Evolutionary conservation across 2,329 filamentous ascomycete genomes (phyloP).

Genomic region (Alternaria ethzedia): DNA sequence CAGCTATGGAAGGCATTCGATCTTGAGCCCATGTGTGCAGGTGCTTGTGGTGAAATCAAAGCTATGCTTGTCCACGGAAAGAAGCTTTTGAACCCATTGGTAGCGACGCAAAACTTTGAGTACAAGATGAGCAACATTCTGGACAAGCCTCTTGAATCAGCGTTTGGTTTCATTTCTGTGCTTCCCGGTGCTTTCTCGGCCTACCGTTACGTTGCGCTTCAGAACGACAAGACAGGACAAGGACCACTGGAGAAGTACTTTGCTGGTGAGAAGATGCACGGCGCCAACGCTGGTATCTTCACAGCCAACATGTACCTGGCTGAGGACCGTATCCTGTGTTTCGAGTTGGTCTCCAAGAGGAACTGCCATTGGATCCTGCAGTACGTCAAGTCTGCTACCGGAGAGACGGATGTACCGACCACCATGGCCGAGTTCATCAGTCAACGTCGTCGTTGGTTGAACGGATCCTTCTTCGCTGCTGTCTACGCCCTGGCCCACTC

Average conservation of each 20-base stretch:
- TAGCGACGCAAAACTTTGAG: slow-evolving; percentile 98
- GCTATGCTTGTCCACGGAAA: slow-evolving; percentile 91
- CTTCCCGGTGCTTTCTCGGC: slow-evolving; percentile 98
- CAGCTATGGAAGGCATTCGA: slow-evolving; percentile 99
- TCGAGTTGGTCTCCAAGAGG: slow-evolving; percentile 95
- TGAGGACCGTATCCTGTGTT: slow-evolving; percentile 98
- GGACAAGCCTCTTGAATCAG: slow-evolving; percentile 95
- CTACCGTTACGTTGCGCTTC: slow-evolving; percentile 90
- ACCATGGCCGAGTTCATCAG: slow-evolving; percentile 93
- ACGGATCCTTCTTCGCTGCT: slow-evolving; percentile 97
- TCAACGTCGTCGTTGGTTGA: slow-evolving; percentile 95
- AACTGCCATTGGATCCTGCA: slow-evolving; percentile 98
- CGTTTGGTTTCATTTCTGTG: slow-evolving; percentile 97
- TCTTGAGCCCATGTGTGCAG: slow-evolving; percentile 94
- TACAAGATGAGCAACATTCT: slow-evolving; percentile 99
- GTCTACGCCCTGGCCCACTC: slow-evolving; percentile 95
- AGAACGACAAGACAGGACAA: slow-evolving; percentile 94
- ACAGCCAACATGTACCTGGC: slow-evolving; percentile 99
- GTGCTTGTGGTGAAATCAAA: slow-evolving; percentile 98
- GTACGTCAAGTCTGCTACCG: slow-evolving; percentile 96
- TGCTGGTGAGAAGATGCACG: slow-evolving; percentile 93
- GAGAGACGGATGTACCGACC: slow-evolving; percentile 96
- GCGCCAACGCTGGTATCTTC: slow-evolving; percentile 91
- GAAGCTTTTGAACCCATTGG: slow-evolving; percentile 88
- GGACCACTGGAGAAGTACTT: slow-evolving; percentile 97